These are phyloP conservation scores for Claviceps humidiphila DNA, from an alignment of 2,329 filamentous ascomycete genomes.

Conservation along the genomic window DNA sequence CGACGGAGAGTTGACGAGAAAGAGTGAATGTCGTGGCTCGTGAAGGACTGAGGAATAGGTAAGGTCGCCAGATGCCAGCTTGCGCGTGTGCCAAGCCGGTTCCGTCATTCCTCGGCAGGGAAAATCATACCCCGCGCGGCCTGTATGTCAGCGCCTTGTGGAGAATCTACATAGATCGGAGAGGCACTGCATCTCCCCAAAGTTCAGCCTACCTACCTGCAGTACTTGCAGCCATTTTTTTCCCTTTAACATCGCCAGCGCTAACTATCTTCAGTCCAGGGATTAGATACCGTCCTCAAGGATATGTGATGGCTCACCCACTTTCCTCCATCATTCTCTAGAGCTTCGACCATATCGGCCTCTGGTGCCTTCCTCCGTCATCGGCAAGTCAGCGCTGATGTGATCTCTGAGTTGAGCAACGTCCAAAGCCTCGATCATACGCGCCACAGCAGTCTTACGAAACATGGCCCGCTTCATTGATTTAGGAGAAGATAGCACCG, in stretches of 20 bases:
- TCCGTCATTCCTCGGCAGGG: too few relatives aligned
- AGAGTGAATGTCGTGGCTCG: too few relatives aligned
- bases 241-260: background rate
- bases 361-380: background rate
- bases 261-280: background rate
- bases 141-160: conserved; percentile 1
- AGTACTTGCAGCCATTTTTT: background rate
- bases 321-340: conserved; percentile 1
- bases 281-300: background rate
- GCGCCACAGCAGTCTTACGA: background rate
- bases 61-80: too few relatives aligned
- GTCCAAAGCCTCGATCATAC: background rate
- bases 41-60: too few relatives aligned
- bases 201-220: background rate
- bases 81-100: too few relatives aligned
- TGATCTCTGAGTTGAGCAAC: background rate
- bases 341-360: background rate
- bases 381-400: background rate
- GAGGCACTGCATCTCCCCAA: conserved; percentile 2
- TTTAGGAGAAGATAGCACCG: conserved; percentile 8
- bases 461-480: conserved; percentile 14
- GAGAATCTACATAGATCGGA: background rate
- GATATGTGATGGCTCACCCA: conserved; percentile 4
- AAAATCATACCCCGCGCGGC: background rate
- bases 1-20: background rate